phyloP scores from a whole-genome alignment of 805 yeast species.

The Kodamaea fukazawae region DNA sequence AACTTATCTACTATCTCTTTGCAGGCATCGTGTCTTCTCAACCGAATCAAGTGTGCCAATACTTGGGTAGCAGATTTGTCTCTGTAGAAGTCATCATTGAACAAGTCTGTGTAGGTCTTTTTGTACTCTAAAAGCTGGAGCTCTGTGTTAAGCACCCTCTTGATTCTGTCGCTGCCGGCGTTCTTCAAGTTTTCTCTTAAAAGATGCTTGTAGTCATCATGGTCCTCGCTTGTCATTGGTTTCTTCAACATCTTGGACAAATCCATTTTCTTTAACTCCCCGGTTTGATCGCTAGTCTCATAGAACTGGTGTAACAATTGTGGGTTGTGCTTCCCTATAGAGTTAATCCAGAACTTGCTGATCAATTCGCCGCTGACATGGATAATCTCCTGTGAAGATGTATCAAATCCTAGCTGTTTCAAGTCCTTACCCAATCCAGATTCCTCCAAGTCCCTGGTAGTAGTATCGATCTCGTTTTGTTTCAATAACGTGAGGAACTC shows the following conservation, averaged over 20 bases:
- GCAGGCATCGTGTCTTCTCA: too few species aligned
- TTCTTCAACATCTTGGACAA: conserved; percentile 17
- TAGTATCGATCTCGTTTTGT: conserved; percentile 39
- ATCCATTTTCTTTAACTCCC: conserved; percentile 17
- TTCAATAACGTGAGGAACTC: conserved; percentile 68
- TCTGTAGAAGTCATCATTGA: conserved; percentile 27
- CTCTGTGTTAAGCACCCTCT: conserved; percentile 26
- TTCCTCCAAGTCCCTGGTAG: conserved; percentile 20
- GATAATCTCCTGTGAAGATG: conserved; percentile 17
- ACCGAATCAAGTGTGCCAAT: too few species aligned
- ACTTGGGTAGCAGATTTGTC: conserved; percentile 22
- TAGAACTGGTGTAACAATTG: conserved; percentile 26
- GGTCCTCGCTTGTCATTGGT: background rate
- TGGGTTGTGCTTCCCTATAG: conserved; percentile 24
- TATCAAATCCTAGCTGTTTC: conserved; percentile 13
- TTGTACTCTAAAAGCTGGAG: conserved; percentile 31
- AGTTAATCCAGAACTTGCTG: conserved; percentile 36
- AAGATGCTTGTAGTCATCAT: too few species aligned
- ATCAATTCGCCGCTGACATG: conserved; percentile 38
- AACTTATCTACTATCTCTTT: too few species aligned
- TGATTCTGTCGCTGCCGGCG: conserved; percentile 19
- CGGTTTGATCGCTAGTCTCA: conserved; percentile 29
- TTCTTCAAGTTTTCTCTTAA: conserved; percentile 5
- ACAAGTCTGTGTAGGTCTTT: conserved; percentile 32
- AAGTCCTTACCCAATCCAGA: conserved; percentile 15